These are phyloP conservation scores for Torulaspora delbrueckii DNA, from an alignment of 805 yeast genomes.

Conservation along the genomic window DNA sequence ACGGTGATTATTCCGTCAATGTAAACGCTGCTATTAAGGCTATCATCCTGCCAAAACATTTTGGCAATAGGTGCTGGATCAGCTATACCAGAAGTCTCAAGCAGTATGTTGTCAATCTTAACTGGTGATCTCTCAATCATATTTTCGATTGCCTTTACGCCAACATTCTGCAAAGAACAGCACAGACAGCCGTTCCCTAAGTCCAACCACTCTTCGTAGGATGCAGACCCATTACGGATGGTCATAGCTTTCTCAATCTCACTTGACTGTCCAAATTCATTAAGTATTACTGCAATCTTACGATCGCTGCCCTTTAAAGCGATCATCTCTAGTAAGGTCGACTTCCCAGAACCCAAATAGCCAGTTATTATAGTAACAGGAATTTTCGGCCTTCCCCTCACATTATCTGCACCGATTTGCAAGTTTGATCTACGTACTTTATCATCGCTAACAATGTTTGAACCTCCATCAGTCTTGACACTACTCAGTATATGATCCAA, in stretches of 20 bases:
- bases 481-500: constrained; percentile 23
- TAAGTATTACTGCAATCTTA: constrained; percentile 82
- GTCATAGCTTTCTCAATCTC: constrained; percentile 86
- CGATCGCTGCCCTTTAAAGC: constrained; percentile 61
- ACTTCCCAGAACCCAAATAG: constrained; percentile 90
- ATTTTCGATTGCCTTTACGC: constrained; percentile 90
- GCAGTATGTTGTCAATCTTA: constrained; percentile 79
- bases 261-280: constrained; percentile 88
- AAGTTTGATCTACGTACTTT: constrained; percentile 31
- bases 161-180: constrained; percentile 92
- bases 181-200: constrained; percentile 95
- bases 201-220: constrained; percentile 91
- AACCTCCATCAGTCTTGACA: constrained; percentile 29
- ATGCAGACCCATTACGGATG: constrained; percentile 45
- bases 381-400: constrained; percentile 42
- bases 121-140: constrained; percentile 67
- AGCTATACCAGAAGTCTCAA: constrained; percentile 95
- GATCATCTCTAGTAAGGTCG: constrained; percentile 72
- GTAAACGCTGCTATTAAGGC: constrained; percentile 73
- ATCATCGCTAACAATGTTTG: constrained; percentile 26
- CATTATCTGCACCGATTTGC: constrained; percentile 15
- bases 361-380: constrained; percentile 95
- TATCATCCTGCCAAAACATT: constrained; percentile 97
- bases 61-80: constrained; percentile 96
- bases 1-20: constrained; percentile 92